Conservation (phyloP, 2,329 filamentous ascomycete species). For the Fusarium equiseti region DNA sequence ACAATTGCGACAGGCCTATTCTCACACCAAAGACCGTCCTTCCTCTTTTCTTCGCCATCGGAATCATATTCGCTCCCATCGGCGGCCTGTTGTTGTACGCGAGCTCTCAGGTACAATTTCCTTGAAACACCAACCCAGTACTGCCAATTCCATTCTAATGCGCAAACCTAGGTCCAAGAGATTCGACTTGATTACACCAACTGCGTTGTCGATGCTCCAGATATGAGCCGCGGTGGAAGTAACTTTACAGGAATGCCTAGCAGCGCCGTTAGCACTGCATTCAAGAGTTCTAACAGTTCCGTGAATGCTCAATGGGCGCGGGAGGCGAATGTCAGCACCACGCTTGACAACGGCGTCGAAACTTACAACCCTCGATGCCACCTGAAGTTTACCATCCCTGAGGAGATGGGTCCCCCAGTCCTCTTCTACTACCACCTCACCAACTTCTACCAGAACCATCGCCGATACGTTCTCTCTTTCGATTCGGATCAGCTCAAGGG, state of each 20-base stretch:
- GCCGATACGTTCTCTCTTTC: slow-evolving; percentile 93
- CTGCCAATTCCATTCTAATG: slow-evolving; percentile 22
- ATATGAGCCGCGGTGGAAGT: slow-evolving; percentile 43
- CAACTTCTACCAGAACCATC: slow-evolving; percentile 99
- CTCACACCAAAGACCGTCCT: slow-evolving; percentile 94
- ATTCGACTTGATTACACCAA: slow-evolving; percentile 90
- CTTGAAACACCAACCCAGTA: neutral
- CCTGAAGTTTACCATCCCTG: slow-evolving; percentile 82
- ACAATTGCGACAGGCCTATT: slow-evolving; percentile 75
- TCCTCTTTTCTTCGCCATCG: slow-evolving; percentile 90
- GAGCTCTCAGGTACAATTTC: slow-evolving; percentile 74
- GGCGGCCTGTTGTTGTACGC: slow-evolving; percentile 89
- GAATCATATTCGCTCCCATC: slow-evolving; percentile 92
- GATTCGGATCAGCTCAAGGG: slow-evolving; percentile 85
- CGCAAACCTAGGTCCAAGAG: slow-evolving; percentile 79
- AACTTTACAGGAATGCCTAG: slow-evolving; percentile 65
- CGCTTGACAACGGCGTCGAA: slow-evolving; percentile 47
- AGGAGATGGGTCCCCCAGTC: slow-evolving; percentile 83
- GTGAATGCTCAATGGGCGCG: slow-evolving; percentile 59
- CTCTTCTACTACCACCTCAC: slow-evolving; percentile 95
- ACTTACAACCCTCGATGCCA: slow-evolving; percentile 70
- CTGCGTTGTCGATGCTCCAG: slow-evolving; percentile 71
- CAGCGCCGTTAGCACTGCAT: slow-evolving; percentile 73
- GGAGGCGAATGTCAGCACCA: slow-evolving; percentile 55
- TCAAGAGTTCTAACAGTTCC: slow-evolving; percentile 68